phyloP scores from a whole-genome alignment of 108 stramenopile genomes.

The Conticribra guillardii region DNA sequence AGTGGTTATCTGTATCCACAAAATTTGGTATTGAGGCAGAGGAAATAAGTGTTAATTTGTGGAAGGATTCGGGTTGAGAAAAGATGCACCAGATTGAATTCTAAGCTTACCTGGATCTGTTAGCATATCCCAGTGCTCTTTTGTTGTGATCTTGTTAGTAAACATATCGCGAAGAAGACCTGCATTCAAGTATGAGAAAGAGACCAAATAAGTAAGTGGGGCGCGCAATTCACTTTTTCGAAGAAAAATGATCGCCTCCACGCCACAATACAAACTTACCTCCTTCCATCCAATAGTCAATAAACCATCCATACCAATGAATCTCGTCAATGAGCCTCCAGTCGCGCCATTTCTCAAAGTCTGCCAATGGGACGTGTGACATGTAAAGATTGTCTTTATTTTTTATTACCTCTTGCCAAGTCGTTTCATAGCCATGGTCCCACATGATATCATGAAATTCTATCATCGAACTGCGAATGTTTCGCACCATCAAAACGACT shows the following conservation, averaged over 20 bases:
- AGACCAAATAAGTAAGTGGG: neutral
- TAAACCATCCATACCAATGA: conserved; percentile 51
- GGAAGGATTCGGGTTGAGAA: neutral
- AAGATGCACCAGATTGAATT: too few species aligned
- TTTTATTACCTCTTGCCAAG: conserved; percentile 26
- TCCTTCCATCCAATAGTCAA: conserved; percentile 49
- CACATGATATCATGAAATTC: conserved; percentile 48
- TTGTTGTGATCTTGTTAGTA: conserved; percentile 44
- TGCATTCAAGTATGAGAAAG: neutral
- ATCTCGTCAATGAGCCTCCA: conserved; percentile 32
- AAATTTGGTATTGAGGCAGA: too few species aligned
- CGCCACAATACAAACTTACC: neutral
- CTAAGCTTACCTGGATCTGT: conserved; percentile 17
- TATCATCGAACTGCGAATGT: neutral
- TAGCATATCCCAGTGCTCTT: conserved; percentile 42
- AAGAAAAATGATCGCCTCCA: neutral
- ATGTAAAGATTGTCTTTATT: conserved; percentile 29
- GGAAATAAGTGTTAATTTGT: too few species aligned
- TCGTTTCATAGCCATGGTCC: conserved; percentile 33
- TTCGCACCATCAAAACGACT: conserved; percentile 5
- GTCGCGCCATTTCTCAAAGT: conserved; percentile 34
- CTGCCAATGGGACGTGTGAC: conserved; percentile 10
- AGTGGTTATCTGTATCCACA: too few species aligned
- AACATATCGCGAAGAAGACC: conserved; percentile 35
- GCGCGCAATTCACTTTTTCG: too few species aligned